Percentiles rank a stretch among this genome's conserved stretches.
phyloP scores from a whole-genome alignment of 2,329 filamentous ascomycete species.

The Neodidymelliopsis sp. region DNA sequence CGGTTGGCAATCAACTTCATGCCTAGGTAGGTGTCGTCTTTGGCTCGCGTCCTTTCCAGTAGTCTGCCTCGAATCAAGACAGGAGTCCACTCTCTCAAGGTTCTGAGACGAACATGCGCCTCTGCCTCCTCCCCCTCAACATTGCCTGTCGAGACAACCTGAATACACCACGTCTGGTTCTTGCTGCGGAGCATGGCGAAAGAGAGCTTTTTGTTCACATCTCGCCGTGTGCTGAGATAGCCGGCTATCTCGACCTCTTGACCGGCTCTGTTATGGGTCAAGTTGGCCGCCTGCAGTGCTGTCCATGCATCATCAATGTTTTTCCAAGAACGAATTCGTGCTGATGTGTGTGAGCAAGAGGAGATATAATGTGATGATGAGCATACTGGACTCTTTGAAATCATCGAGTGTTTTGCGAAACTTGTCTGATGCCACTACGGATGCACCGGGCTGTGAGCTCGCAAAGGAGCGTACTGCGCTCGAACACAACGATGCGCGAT shows the following conservation, averaged over 20 bases:
- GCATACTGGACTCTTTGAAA: constrained; percentile 44
- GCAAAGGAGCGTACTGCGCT: constrained; percentile 24
- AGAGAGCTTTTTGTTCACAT: constrained; percentile 72
- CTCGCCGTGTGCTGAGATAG: constrained; percentile 73
- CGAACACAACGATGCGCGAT: constrained; percentile 15
- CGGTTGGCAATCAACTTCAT: constrained; percentile 50
- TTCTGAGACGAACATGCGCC: constrained; percentile 51
- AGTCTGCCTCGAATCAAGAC: constrained; percentile 62
- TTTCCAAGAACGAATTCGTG: constrained; percentile 20
- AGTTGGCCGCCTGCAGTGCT: constrained; percentile 2
- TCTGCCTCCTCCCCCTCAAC: constrained; percentile 30
- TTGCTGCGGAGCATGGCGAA: constrained; percentile 69
- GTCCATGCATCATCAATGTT: constrained; percentile 47
- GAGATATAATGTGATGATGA: not conserved
- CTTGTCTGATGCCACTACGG: constrained; percentile 20
- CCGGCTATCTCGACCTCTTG: constrained; percentile 54
- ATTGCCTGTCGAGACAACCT: constrained; percentile 58
- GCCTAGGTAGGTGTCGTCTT: constrained; percentile 39
- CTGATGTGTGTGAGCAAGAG: constrained; percentile 5
- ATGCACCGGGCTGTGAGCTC: constrained; percentile 4
- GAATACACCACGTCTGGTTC: constrained; percentile 55
- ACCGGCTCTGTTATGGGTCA: constrained; percentile 11
- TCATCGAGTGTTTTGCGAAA: constrained; percentile 35
- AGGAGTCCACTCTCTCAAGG: constrained; percentile 60
- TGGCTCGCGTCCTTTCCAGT: constrained; percentile 50